Base-by-base conservation (phyloP, 176 grass and related monocot genomes). In the Carex myosuroides region DNA sequence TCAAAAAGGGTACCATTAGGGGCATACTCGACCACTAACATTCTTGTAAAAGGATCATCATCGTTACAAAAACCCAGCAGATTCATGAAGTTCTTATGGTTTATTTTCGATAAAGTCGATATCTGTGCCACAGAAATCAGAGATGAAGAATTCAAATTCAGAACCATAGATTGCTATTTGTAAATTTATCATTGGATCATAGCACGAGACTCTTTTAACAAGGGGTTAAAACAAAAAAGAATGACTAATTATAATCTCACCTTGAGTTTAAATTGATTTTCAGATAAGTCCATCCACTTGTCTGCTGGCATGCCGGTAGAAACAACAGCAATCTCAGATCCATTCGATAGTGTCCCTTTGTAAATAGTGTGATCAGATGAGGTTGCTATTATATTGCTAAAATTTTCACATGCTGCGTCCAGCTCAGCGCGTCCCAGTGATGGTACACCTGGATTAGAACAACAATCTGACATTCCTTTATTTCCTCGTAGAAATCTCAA, bases 71-170 rank as follows among this genome's bases (percentile, higher is more conserved):
- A 91, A n/a, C 92, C 94, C 0, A 97, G 86, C 8, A 97, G 86
- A 85, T 92, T 94, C 92, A 97, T 91, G 76, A 92, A 91, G 84
- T 97, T 94, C 81, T 88, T 92, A 30, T 97, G 94, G 82, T 97
- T 94, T 91, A 97, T 79, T 84, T 86, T 92, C 30, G 94, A 97
- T 22, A 97, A 68, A 44, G 37, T 69, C 0, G 85, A 85, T 41
- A 94, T 90, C 94, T 97, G 92, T 57, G 13, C 18, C 24, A 78
- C 14, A 78, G 56, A 5, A 85, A 67, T 14, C 82, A 16, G 30
- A 37, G 64, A 56, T 20, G 44, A 84, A 84, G 29, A 70, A 55
- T 48, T 21, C 12, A 37, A 22, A 58, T 20, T 7, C 64, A 83
- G 48, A 46, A 21, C 55, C 42, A 74, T 12, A 88, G 37, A 64